A percentile compares a stretch with the other conserved stretches of the same genome.
These are phyloP conservation scores for Neopestalotiopsis rosae DNA, from an alignment of 2,329 filamentous ascomycete species.

Conservation along the genomic window DNA sequence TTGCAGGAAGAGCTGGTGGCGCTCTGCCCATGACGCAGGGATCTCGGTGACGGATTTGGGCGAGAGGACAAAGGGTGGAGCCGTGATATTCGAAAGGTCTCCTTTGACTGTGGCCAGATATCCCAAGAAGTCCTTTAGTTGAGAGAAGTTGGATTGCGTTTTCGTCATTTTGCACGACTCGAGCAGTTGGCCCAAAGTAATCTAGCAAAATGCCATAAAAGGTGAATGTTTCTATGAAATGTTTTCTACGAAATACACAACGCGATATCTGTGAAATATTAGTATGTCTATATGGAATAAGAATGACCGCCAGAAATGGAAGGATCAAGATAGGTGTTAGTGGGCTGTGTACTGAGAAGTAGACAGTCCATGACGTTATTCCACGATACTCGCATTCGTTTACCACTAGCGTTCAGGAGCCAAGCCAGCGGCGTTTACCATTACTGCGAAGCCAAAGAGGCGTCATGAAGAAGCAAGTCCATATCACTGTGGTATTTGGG, in stretches of 20 bases:
- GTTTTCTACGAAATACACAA: not conserved
- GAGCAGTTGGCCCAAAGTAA: not conserved
- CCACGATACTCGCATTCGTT: not conserved
- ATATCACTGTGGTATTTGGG: no score
- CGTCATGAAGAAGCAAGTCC: not conserved
- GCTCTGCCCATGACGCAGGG: conserved; percentile 62
- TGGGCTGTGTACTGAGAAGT: not conserved
- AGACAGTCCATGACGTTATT: not conserved
- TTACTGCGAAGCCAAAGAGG: not conserved
- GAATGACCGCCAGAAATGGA: not conserved
- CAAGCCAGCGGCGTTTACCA: not conserved
- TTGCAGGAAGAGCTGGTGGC: conserved; percentile 52
- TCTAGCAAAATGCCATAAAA: not conserved
- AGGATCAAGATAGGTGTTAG: not conserved
- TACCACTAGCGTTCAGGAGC: not conserved
- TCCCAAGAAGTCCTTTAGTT: conserved; percentile 40
- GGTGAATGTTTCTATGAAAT: not conserved
- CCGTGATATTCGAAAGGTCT: conserved; percentile 60
- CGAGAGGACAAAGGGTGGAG: conserved; percentile 60
- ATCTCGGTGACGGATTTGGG: conserved; percentile 61
- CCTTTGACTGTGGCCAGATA: conserved; percentile 61
- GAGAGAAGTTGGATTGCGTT: conserved; percentile 32
- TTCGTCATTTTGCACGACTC: conserved; percentile 21
- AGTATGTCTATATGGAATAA: not conserved
- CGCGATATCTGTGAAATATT: no score